A percentile compares a stretch with the other conserved stretches of the same genome.
Evolutionary conservation across 1,139 yeast species (phyloP).

Genomic region (Candida gigantensis): DNA sequence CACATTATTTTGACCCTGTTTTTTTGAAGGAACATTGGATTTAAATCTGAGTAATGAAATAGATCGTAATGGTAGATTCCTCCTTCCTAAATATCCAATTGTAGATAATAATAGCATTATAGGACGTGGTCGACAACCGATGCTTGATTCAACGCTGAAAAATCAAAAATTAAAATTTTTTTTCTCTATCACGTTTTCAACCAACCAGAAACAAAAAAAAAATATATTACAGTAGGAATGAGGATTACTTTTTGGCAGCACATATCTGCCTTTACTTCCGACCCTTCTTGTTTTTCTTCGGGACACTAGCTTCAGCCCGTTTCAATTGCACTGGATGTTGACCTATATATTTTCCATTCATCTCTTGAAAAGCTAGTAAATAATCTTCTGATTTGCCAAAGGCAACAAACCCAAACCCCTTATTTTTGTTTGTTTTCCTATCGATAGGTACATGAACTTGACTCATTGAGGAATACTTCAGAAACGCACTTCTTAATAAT

Average conservation of each 20-base stretch:
- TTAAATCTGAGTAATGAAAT: slow-evolving; percentile 19
- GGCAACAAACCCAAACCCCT: slow-evolving; percentile 74
- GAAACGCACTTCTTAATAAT: slow-evolving; percentile 52
- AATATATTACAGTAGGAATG: no score
- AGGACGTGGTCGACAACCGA: neutral
- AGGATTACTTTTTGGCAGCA: neutral
- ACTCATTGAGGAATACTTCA: slow-evolving; percentile 48
- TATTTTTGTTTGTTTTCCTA: slow-evolving; percentile 42
- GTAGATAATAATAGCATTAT: slow-evolving; percentile 2
- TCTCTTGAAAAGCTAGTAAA: slow-evolving; percentile 67
- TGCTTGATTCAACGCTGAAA: no score
- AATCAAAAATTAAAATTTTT: no score
- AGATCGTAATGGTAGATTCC: neutral
- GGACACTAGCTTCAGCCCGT: slow-evolving; percentile 58
- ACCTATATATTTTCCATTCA: slow-evolving; percentile 78
- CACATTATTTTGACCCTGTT: slow-evolving; percentile 3
- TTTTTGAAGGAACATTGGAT: slow-evolving; percentile 27
- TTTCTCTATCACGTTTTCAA: neutral
- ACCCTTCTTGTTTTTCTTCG: slow-evolving; percentile 25
- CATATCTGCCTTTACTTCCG: slow-evolving; percentile 3
- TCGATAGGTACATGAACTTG: slow-evolving; percentile 60
- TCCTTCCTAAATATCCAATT: slow-evolving; percentile 4
- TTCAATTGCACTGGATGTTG: slow-evolving; percentile 71
- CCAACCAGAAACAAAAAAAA: no score
- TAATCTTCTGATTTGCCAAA: slow-evolving; percentile 64